Base-by-base conservation (phyloP, 192 early-diverging fungal species). In the Coemansia sp. region DNA sequence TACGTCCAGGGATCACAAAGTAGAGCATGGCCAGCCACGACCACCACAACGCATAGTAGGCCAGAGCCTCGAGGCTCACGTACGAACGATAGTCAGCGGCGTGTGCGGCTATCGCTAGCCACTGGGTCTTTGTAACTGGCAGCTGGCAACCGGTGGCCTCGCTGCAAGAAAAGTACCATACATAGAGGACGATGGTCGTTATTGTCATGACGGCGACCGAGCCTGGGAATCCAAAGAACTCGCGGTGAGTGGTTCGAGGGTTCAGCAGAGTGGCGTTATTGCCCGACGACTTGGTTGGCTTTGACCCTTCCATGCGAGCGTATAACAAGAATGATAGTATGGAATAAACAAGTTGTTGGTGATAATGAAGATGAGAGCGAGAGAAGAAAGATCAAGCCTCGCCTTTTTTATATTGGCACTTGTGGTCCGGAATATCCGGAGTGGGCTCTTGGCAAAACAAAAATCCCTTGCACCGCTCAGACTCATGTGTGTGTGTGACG, bases 181-280 rank as follows among this genome's bases (percentile, higher is more conserved):
- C 53, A 38, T 70, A 73, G 44, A 86, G 71, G 3, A 86, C 70
- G 50, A 74, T 39, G 33, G 80, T 60, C 30, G 85, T 75, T 53
- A 67, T 66, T 5, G 73, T 64, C 44, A 90, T 78, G 72, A 92
- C 87, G 23, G 76, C 75, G 23, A 86, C 62, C 3, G 91, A 80
- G 28, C 90, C 89, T 33, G 85, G 75, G 2, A 87, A 87, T 13
- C 90, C 91, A 19, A 93, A 76, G 70, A 98, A 98, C 75, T 96
- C 96, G 73, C 90, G 94, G 64, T 86, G 82, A 9, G 86, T 87
- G 10, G 94, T 88, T 68, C 80, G 76, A 39, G 88, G 89, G 70
- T 94, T 87, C 68, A 91, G 71, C 53, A 23, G 30, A 1, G 30
- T 14, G 32, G 32, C 30, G 16, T 6, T 17, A 58, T 17, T 33